Evolutionary conservation across 2,329 filamentous ascomycete species (phyloP), one percentile per base, ranked within the genome.

Genomic region (Graphiopsis chlorocephala): DNA sequence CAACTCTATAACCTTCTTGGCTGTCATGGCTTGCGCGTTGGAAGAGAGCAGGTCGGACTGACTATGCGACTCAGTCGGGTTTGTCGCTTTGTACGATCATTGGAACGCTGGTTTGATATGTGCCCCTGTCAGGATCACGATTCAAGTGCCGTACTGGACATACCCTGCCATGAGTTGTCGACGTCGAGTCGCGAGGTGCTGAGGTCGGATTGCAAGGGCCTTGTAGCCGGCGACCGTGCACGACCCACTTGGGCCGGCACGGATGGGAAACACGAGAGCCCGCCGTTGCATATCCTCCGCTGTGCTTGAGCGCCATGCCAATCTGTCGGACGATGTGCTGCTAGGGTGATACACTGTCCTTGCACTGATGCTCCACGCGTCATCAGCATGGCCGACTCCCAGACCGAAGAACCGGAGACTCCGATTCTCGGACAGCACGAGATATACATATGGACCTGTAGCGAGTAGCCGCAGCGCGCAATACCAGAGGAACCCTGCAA

Each of bases 301-400:
- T 25, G 28, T 61, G 58, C 38, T 48, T 25, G 56, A 47, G 35
- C 56, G 14, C 23, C 14, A n/a, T 47, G 29, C 58, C 42, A 48
- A 20, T 12, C 58, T 61, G 58, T 61, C 58, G 58, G 58, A 61
- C 58, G 58, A 61, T 61, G 58, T 61, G 58, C 26, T 61, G 29
- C 58, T 50, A 45, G 58, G 58, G 42, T 61, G n/a, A 20, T 17
- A 17, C 14, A 20, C 38, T 4, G n/a, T 20, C 38, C 38, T 45
- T 20, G 38, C 38, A 12, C 38, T 23, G 38, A 45, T 45, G 38
- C 23, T 45, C 6, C 38, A 45, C 38, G 38, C 38, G 38, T 45
- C 38, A 45, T 45, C n/a, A 45, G 38, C 38, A 45, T 45, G 38
- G 6, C 4, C n/a, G n/a, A 45, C 38, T 23, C n/a, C 38, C n/a